Conservation (phyloP, 495 filamentous ascomycete species). For the Talaromyces ruber region DNA sequence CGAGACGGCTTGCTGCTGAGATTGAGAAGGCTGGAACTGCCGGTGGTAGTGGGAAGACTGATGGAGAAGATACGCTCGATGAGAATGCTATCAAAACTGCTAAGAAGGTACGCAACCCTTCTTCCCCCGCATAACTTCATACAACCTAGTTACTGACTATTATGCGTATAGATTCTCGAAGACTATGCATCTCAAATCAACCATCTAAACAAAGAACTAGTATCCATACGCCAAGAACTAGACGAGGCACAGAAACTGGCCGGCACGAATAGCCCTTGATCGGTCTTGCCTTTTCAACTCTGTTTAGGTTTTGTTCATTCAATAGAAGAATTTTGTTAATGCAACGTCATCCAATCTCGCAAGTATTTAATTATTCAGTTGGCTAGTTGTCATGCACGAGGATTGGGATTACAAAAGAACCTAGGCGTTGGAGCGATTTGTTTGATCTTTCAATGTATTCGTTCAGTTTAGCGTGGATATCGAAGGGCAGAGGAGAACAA, state of each 20-base stretch:
- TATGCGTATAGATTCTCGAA: constrained; percentile 64
- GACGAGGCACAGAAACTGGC: constrained; percentile 58
- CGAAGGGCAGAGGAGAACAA: not conserved
- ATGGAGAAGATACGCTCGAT: constrained; percentile 51
- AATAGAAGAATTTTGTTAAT: not conserved
- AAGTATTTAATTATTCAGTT: not conserved
- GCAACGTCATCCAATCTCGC: not conserved
- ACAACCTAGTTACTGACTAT: constrained; percentile 2
- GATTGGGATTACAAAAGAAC: not conserved
- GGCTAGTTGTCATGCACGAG: not conserved
- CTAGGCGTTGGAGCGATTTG: constrained; percentile 5
- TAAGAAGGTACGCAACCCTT: constrained; percentile 72
- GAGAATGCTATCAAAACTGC: constrained; percentile 72
- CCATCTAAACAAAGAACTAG: constrained; percentile 75
- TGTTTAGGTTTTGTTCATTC: not conserved
- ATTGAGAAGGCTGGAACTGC: constrained; percentile 54
- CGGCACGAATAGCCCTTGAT: not conserved
- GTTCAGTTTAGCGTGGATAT: not conserved
- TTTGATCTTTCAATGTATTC: not conserved
- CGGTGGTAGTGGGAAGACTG: constrained; percentile 33
- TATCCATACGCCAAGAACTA: constrained; percentile 69
- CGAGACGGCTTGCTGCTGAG: constrained; percentile 69
- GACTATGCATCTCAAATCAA: constrained; percentile 84
- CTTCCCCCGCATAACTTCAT: not conserved
- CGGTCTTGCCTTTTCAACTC: not conserved